A percentile compares a stretch with the other conserved stretches of the same genome.
Conservation (phyloP, 2,329 filamentous ascomycete species). For the Sclerotinia minor region DNA sequence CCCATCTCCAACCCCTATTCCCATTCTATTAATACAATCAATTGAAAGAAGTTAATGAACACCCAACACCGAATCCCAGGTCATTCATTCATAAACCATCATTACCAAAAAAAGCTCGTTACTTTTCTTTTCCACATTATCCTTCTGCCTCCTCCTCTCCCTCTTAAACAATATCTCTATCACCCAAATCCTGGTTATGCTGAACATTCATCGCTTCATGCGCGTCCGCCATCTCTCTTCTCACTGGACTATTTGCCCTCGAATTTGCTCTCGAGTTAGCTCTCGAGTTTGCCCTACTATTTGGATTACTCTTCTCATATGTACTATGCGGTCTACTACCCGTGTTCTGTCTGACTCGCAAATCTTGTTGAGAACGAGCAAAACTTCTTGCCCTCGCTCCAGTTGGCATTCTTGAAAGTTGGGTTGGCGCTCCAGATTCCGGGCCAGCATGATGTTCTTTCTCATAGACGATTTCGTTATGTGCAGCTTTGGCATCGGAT, state of each 20-base stretch:
- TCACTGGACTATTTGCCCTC: slow-evolving; percentile 21
- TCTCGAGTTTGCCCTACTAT: slow-evolving; percentile 17
- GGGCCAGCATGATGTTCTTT: not conserved
- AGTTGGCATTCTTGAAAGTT: slow-evolving; percentile 28
- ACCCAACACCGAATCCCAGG: slow-evolving; percentile 1
- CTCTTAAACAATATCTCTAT: slow-evolving; percentile 2
- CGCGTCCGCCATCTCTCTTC: not conserved
- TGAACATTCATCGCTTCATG: not conserved
- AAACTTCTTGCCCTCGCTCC: slow-evolving; percentile 33
- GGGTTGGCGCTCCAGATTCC: not conserved
- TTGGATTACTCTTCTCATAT: slow-evolving; percentile 1
- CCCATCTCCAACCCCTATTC: not conserved
- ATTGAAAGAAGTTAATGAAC: slow-evolving; percentile 1
- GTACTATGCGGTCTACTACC: slow-evolving; percentile 29
- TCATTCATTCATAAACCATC: not conserved
- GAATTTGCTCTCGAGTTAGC: slow-evolving; percentile 18
- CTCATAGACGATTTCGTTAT: not conserved
- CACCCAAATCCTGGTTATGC: not conserved
- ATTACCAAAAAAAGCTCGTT: not conserved
- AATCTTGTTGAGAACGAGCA: slow-evolving; percentile 32
- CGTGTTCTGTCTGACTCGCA: slow-evolving; percentile 31
- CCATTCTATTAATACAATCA: slow-evolving; percentile 1
- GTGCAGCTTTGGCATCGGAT: slow-evolving; percentile 42
- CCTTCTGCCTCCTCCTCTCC: not conserved
- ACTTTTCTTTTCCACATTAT: not conserved